Evolutionary conservation across 768 basidiomycete species (phyloP).

Genomic region (Glaciozyma martinii): DNA sequence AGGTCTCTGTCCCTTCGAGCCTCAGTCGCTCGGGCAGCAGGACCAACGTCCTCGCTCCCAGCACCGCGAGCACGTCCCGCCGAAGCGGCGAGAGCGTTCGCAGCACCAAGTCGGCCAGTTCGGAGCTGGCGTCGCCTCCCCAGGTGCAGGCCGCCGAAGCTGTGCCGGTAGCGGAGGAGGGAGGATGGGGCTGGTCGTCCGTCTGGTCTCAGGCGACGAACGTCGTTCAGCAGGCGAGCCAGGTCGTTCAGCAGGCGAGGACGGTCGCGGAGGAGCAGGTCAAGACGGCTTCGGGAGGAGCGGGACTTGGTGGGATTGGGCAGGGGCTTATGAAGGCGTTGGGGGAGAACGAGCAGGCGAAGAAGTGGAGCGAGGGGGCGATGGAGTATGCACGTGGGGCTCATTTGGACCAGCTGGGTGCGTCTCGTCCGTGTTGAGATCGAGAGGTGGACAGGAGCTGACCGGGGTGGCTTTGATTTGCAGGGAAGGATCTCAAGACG

Average conservation of each 20-base stretch:
- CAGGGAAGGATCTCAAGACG: conserved; percentile 81
- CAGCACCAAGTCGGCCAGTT: neutral
- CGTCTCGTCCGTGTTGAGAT: conserved; percentile 30
- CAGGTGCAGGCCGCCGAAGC: neutral
- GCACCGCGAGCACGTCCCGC: neutral
- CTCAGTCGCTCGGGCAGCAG: neutral
- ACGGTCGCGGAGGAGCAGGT: conserved; percentile 88
- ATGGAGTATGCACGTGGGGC: conserved; percentile 78
- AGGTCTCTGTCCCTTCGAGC: neutral
- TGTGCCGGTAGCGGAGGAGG: neutral
- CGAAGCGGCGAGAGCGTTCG: conserved; percentile 1
- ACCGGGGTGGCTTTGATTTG: neutral
- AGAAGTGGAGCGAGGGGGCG: conserved; percentile 78
- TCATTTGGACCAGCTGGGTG: conserved; percentile 83
- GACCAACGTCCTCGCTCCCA: neutral
- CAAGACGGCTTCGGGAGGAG: conserved; percentile 53
- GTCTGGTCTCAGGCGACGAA: conserved; percentile 30
- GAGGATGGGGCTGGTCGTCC: conserved; percentile 33
- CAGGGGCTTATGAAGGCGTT: conserved; percentile 23
- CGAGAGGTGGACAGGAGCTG: neutral
- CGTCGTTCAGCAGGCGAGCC: conserved; percentile 29
- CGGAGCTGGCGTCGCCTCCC: conserved; percentile 1
- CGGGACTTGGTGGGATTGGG: conserved; percentile 30
- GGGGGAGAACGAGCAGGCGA: conserved; percentile 61
- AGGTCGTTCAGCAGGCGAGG: conserved; percentile 44